Evolutionary conservation across 495 filamentous ascomycete genomes (phyloP), one percentile per base, ranked within the genome.

Genomic region (Penicillium ochrochloron): DNA sequence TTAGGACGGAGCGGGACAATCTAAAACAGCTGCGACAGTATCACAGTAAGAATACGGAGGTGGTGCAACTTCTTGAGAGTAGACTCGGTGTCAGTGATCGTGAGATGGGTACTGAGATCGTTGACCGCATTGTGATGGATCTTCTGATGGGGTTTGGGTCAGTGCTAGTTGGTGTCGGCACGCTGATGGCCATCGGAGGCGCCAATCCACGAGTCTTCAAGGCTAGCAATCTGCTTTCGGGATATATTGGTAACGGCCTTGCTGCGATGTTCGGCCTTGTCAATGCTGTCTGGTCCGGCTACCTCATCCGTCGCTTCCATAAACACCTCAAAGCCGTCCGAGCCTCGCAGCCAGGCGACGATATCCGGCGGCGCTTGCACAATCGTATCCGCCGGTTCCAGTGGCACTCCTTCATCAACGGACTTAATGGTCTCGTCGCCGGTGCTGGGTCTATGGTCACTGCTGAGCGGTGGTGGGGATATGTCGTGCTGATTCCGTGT

Each of bases 121-220:
- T 82, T n/a, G 80, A 84, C 54, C 78, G 82, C 6, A 66, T 84
- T 12, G 67, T 75, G 2, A 83, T 85, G 82, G 83, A 84, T 56
- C 25, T 73, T 0, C 61, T 81, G 0, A 71, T 84, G 70, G 83
- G 82, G 2, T 59, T 75, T 6, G 82, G 83, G 2, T 76, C 80
- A 1, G 14, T 84, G 1, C 61, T 83, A 3, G 83, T 85, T 2
- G 81, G 82, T 1, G 68, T 78, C 5, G 83, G 83, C 0, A 84
- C 83, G 5, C 63, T 80, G 56, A 79, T 85, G 78, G 83, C 83
- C 0, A 84, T 84, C 21, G 78, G 70, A 4, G 83, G 83, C 8
- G 79, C 75, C 1, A 64, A 84, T 53, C 80, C 39, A 0, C 50
- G 23, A 0, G 70, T 84, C 9, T 84, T 70, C 42, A 46, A 71